Percentiles rank a stretch among this genome's conserved stretches.
Evolutionary conservation across 2,329 filamentous ascomycete species (phyloP).

Genomic region (Aspergillus tamarii): DNA sequence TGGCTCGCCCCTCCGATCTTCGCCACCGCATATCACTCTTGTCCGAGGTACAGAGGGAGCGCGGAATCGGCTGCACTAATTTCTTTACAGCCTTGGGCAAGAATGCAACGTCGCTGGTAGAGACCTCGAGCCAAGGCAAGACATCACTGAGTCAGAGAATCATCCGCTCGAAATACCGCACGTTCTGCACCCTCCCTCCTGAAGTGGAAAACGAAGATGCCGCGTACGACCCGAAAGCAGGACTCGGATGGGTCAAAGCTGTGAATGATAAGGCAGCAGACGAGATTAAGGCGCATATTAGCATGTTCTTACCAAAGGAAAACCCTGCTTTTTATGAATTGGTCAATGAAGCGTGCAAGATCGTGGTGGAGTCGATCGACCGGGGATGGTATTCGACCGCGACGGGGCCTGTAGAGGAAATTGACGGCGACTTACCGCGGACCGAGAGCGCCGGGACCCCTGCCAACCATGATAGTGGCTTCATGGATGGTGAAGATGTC

Average conservation of each 20-base stretch:
- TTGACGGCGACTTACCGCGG: slow-evolving; percentile 20
- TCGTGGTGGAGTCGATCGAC: slow-evolving; percentile 45
- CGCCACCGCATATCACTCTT: slow-evolving; percentile 72
- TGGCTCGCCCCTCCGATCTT: slow-evolving; percentile 82
- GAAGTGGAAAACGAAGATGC: slow-evolving; percentile 43
- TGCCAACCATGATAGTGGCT: slow-evolving; percentile 25
- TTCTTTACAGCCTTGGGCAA: slow-evolving; percentile 83
- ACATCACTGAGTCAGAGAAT: slow-evolving; percentile 41
- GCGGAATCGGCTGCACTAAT: slow-evolving; percentile 78
- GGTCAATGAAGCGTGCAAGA: slow-evolving; percentile 41
- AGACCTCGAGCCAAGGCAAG: slow-evolving; percentile 25
- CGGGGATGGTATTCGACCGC: slow-evolving; percentile 42
- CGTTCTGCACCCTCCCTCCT: slow-evolving; percentile 83
- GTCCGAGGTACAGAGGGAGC: slow-evolving; percentile 64
- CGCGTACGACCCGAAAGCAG: slow-evolving; percentile 33
- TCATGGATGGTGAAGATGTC: slow-evolving; percentile 39
- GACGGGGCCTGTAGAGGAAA: slow-evolving; percentile 24
- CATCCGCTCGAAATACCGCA: slow-evolving; percentile 64
- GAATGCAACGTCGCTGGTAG: slow-evolving; percentile 53
- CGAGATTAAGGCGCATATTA: slow-evolving; percentile 77
- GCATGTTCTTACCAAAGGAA: slow-evolving; percentile 49
- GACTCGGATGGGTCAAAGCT: slow-evolving; percentile 66
- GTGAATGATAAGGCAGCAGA: slow-evolving; percentile 79
- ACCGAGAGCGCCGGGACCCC: slow-evolving; percentile 16
- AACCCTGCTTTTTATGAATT: slow-evolving; percentile 50